Evolutionary conservation across 768 basidiomycete genomes (phyloP), one percentile per base, ranked within the genome.

Genomic region (Tylopilus subfusipes): DNA sequence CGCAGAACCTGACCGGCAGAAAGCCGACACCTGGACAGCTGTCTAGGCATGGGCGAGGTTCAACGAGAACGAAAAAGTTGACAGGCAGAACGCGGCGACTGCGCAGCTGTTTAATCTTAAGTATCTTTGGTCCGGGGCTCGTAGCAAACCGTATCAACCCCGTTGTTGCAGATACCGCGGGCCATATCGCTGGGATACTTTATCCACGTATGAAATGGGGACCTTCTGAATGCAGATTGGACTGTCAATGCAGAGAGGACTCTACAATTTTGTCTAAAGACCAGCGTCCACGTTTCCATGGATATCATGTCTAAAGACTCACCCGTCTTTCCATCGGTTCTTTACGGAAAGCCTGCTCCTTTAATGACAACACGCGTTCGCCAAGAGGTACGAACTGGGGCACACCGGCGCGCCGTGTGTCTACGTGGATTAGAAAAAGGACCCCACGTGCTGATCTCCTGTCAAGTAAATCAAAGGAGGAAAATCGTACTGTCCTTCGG

Each of bases 281-380:
- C 14, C 8, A n/a, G 22, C 7, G 19, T 22, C 16, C 12, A n/a
- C 30, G 56, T 54, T 59, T 46, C 33, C 42, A 58, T 53, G 57
- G 56, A 58, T 22, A 51, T 43, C 33, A 27, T 11, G 18, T 40
- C 21, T 25, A 0, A 16, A 24, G 22, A 36, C 33, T 11, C 22
- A 25, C 14, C 39, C 39, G 25, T 42, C 24, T 4, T 40, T 36
- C 48, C 22, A 11, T 42, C 44, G 42, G 45, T n/a, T 2, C 29
- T 34, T 27, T 27, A 38, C 34, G 40, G 50, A 27, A 31, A 11
- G 31, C 8, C 22, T 45, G 30, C 31, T 22, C 5, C 25, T 18
- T 29, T 5, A 8, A 36, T 21, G 31, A n/a, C 2, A n/a, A 3
- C 27, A 24, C 18, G 29, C 5, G 24, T 33, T 39, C 19, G 38